A percentile compares a stretch with the other conserved stretches of the same genome.
phyloP scores from a whole-genome alignment of 306 rosid genomes.

The Arachis stenosperma region DNA sequence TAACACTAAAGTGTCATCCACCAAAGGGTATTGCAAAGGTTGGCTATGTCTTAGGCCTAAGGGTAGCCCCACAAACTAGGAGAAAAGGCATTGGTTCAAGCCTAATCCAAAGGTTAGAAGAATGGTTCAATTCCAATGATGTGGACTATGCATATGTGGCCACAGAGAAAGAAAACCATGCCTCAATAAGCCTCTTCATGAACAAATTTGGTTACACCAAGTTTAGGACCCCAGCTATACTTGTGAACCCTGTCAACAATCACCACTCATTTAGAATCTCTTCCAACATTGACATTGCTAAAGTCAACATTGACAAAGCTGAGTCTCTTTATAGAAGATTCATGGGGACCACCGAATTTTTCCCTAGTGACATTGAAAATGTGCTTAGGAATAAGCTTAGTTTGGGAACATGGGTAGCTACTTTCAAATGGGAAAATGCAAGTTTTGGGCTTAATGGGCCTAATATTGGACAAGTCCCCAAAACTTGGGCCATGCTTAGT shows the following conservation, averaged over 20 bases:
- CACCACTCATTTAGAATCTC: slow-evolving; percentile 42
- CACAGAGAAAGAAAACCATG: slow-evolving; percentile 74
- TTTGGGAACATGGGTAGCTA: slow-evolving; percentile 80
- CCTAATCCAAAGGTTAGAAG: slow-evolving; percentile 58
- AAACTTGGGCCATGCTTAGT: slow-evolving; percentile 75
- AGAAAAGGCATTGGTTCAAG: slow-evolving; percentile 65
- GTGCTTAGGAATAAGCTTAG: slow-evolving; percentile 63
- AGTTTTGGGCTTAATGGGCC: slow-evolving; percentile 17
- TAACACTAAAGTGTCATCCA: slow-evolving; percentile 46
- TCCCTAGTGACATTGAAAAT: slow-evolving; percentile 65
- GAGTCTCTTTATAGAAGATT: slow-evolving; percentile 59
- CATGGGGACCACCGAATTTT: slow-evolving; percentile 68
- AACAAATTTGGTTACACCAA: slow-evolving; percentile 55
- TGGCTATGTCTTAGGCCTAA: slow-evolving; percentile 72
- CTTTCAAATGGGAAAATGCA: slow-evolving; percentile 45
- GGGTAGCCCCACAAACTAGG: slow-evolving; percentile 60
- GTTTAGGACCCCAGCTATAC: slow-evolving; percentile 70
- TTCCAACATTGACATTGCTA: slow-evolving; percentile 49
- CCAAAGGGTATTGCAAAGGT: slow-evolving; percentile 54
- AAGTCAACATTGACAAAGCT: slow-evolving; percentile 60
- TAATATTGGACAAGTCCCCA: slow-evolving; percentile 27
- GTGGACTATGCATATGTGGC: slow-evolving; percentile 79
- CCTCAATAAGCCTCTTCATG: slow-evolving; percentile 62
- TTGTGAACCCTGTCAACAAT: slow-evolving; percentile 65
- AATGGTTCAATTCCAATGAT: slow-evolving; percentile 66